Conservation (phyloP, 2,329 filamentous ascomycete genomes). For the Fusarium sp. region DNA sequence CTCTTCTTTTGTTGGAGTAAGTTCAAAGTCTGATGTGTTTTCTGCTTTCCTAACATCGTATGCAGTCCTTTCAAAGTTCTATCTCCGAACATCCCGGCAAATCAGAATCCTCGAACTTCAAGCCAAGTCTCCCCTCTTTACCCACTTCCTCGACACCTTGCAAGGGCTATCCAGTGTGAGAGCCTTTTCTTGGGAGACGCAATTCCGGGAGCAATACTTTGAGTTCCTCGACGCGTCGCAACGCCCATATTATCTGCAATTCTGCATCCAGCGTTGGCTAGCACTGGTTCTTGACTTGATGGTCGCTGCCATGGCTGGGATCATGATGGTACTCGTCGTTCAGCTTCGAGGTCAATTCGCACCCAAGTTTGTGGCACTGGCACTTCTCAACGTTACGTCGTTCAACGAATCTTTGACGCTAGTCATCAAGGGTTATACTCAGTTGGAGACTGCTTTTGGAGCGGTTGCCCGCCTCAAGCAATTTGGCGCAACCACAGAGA, state of each 20-base stretch:
- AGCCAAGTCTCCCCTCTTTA: slow-evolving; percentile 46
- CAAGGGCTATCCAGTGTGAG: slow-evolving; percentile 47
- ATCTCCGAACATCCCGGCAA: slow-evolving; percentile 48
- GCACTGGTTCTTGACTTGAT: slow-evolving; percentile 60
- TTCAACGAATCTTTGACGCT: slow-evolving; percentile 47
- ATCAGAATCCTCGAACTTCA: slow-evolving; percentile 48
- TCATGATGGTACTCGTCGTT: slow-evolving; percentile 59
- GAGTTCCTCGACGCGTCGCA: slow-evolving; percentile 50
- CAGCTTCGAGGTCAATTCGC: slow-evolving; percentile 39
- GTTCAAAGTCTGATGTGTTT: too few species aligned
- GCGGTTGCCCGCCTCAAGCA: slow-evolving; percentile 22
- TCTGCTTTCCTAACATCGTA: too few species aligned
- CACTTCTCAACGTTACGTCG: slow-evolving; percentile 45
- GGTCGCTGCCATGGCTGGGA: slow-evolving; percentile 58
- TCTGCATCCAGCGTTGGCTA: slow-evolving; percentile 63
- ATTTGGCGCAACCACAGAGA: slow-evolving; percentile 16
- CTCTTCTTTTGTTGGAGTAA: slow-evolving; percentile 18
- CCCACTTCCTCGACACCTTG: slow-evolving; percentile 45
- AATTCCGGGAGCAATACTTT: slow-evolving; percentile 34
- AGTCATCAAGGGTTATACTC: slow-evolving; percentile 50
- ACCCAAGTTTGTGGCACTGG: slow-evolving; percentile 39
- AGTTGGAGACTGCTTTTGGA: slow-evolving; percentile 38
- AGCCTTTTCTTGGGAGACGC: slow-evolving; percentile 48
- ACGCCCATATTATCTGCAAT: slow-evolving; percentile 55
- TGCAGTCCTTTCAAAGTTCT: slow-evolving; percentile 15